Evolutionary conservation across 768 basidiomycete species (phyloP).

Genomic region (Termitomyces sp.): DNA sequence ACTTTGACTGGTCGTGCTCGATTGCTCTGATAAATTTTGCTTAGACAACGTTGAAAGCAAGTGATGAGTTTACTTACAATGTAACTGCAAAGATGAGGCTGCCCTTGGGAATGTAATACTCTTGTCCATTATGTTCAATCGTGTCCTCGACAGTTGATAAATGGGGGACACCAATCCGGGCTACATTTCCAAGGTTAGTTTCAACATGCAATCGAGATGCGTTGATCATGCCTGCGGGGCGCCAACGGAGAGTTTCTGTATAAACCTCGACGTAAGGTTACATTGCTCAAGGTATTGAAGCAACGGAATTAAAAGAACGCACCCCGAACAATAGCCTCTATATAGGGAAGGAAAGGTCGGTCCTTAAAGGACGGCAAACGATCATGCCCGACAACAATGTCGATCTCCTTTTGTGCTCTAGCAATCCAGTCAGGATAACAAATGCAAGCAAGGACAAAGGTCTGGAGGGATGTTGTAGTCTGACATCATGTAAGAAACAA

Average conservation of each 20-base stretch:
- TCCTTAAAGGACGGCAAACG: conserved; percentile 3
- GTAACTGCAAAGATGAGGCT: neutral
- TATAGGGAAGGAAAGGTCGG: neutral
- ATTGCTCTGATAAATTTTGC: neutral
- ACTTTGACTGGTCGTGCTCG: neutral
- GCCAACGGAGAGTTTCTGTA: neutral
- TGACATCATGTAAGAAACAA: neutral
- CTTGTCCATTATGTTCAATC: neutral
- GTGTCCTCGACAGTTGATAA: neutral
- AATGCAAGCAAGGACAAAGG: conserved; percentile 2
- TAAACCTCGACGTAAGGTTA: neutral
- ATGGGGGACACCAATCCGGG: neutral
- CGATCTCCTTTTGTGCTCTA: neutral
- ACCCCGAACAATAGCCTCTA: neutral
- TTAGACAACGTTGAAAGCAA: too few relatives aligned
- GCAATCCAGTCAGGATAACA: neutral
- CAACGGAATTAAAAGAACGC: neutral
- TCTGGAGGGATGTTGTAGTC: neutral
- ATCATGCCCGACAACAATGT: neutral
- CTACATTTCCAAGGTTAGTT: neutral
- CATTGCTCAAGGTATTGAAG: neutral
- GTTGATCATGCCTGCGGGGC: neutral
- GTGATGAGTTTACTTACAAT: neutral
- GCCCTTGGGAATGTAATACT: neutral
- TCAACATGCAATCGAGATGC: neutral